Evolutionary conservation across 768 basidiomycete species (phyloP).

Genomic region (Pulveroboletus frians): DNA sequence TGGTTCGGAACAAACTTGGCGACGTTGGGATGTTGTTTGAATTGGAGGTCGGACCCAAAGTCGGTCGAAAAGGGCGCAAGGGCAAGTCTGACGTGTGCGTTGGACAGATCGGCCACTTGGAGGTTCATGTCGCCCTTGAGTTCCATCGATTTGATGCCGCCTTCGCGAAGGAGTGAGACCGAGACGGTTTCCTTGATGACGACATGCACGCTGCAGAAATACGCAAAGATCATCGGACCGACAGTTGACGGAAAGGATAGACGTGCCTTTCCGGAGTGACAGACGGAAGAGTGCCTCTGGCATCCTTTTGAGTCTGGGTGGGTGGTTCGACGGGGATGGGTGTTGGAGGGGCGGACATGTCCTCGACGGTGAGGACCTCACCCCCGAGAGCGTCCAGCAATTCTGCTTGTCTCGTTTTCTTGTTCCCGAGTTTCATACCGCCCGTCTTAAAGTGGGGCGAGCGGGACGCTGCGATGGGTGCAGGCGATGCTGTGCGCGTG

Average conservation of each 20-base stretch:
- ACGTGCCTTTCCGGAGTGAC: conserved; percentile 73
- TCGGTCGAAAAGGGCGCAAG: conserved; percentile 54
- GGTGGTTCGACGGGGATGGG: conserved; percentile 46
- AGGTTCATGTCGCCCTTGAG: conserved; percentile 95
- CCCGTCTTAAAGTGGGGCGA: conserved; percentile 85
- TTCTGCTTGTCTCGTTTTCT: conserved; percentile 87
- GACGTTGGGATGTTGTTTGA: conserved; percentile 96
- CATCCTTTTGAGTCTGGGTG: conserved; percentile 38
- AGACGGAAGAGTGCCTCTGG: conserved; percentile 62
- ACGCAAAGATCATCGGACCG: not conserved
- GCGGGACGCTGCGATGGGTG: conserved; percentile 46
- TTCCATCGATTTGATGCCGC: conserved; percentile 85
- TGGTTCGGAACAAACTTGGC: conserved; percentile 72
- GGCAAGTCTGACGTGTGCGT: conserved; percentile 64
- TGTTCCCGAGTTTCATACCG: conserved; percentile 95
- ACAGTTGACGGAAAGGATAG: not conserved
- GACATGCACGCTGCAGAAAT: conserved; percentile 67
- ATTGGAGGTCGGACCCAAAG: conserved; percentile 72
- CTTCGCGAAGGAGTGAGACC: conserved; percentile 80
- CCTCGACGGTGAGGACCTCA: conserved; percentile 55
- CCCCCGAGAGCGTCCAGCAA: conserved; percentile 83
- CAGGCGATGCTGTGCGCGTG: conserved; percentile 39
- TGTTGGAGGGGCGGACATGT: conserved; percentile 45
- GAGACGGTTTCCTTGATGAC: conserved; percentile 79
- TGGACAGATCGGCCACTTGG: conserved; percentile 70